Base-by-base conservation (phyloP, 2,329 filamentous ascomycete species). In the Fonsecaea nubica region DNA sequence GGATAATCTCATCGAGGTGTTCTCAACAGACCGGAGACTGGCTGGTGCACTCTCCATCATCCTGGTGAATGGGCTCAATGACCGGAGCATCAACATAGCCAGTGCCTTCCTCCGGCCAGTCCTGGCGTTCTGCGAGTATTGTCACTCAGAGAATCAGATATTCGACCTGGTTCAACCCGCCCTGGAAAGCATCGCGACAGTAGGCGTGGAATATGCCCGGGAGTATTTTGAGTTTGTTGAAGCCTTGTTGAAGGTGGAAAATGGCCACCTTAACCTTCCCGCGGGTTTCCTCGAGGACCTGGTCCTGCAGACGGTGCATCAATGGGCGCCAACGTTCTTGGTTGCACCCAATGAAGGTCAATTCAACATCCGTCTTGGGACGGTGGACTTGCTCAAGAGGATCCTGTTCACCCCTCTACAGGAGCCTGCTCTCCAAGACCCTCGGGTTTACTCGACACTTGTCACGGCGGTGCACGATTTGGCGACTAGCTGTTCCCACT, bases 51-150 rank as follows among this genome's bases (percentile, higher is more conserved):
- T 78, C 32, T 69, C 77, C 40, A 71, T 76, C 0, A 79, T 81
- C 53, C 80, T 92, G 1, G 81, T 82, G 45, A 76, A 79, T 52
- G 85, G 86, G 0, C 75, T 92, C 48, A 80, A 84, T 66, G 77
- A 77, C 48, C 84, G 83, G 15, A 63, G 65, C 30, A 84, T 90
- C 55, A 82, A 82, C 18, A 82, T 85, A 12, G 81, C 84, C 15
- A 80, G 82, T 15, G 84, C 87, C 1, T 90, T 84, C 72, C 79
- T 92, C 18, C 82, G 84, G n/a, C 85, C 83, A 15, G 85, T 86
- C 2, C 74, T 83, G 36, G 75, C 81, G 0, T 90, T 89, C 72
- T 84, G 87, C 67, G 74, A 78, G 57, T 72, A 72, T 60, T 76
- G 77, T 52, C 75, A 76, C 8, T 75, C 77, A 35, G 74, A 77